Evolutionary conservation across 1,284 basidiomycete genomes (phyloP), one percentile per base, ranked within the genome.

Genomic region (Ceratobasidium sp.): DNA sequence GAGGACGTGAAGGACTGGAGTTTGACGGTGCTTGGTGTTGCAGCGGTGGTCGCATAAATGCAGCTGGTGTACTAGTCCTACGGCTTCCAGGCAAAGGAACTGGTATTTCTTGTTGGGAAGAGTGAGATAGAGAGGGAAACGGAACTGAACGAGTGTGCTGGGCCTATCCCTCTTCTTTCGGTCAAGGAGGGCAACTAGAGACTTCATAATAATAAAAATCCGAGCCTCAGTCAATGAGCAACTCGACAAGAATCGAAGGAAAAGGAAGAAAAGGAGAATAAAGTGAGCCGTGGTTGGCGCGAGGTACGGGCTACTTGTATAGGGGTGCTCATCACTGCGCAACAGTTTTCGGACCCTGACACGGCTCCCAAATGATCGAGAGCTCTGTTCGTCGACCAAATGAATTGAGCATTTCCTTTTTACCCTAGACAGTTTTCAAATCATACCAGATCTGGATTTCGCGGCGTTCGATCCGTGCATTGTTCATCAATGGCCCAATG

Each of bases 111-210:
- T 54, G 50, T 15, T 20, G 7, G 20, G 49, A 22, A 29, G 47
- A 43, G 8, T 12, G 35, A 29, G 40, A 45, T 12, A 22, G 10
- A 6, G 58, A 22, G 34, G 62, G 40, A 45, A 32, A 42, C n/a
- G 50, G 38, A 15, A 29, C 50, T 50, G 38, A 67, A 67, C 17
- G 62, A 67, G 62, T n/a, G 62, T 54, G 32, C 42, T 54, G 45
- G 62, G 10, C 25, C 52, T 54, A 22, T 32, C 52, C n/a, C 52
- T 53, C 27, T 67, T 65, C 43, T 52, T 64, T 43, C 60, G 45
- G 22, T 64, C 60, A 27, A 67, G 62, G 15, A 67, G 52, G 54
- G 62, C 62, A 31, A 45, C 62, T 25, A 67, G 52, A 54, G 62
- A 67, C 50, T 67, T 67, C 62, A 67, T 67, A 17, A 32, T 25